These are phyloP conservation scores for Wickerhamiella galacta DNA, from an alignment of 805 yeast genomes.

Conservation along the genomic window DNA sequence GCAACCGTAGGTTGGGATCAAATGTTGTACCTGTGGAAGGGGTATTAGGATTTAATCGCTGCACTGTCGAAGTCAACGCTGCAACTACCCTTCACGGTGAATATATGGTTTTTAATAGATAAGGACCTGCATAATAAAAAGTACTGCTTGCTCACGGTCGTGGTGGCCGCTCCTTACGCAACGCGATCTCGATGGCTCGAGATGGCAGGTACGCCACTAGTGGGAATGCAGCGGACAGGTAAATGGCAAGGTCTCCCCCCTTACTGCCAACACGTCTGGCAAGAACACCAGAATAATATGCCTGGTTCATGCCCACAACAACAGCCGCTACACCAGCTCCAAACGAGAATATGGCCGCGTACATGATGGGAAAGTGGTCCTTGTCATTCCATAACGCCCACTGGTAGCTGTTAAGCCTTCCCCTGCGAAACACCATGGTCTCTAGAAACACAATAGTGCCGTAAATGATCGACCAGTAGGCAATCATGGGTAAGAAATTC, in stretches of 20 bases:
- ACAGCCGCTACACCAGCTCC: constrained; percentile 67
- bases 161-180: constrained; percentile 20
- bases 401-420: constrained; percentile 39
- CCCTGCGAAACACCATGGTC: constrained; percentile 49
- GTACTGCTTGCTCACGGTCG: no score
- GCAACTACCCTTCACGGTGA: no score
- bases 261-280: constrained; percentile 45
- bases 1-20: constrained; percentile 96
- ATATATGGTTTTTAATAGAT: no score
- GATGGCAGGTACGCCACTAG: constrained; percentile 44
- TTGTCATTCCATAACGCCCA: constrained; percentile 61
- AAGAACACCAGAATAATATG: constrained; percentile 63
- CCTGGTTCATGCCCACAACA: constrained; percentile 76
- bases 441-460: constrained; percentile 53
- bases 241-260: constrained; percentile 73
- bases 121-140: no score
- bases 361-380: constrained; percentile 44
- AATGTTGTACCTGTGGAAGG: constrained; percentile 77
- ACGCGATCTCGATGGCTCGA: constrained; percentile 48
- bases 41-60: no score
- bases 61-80: no score
- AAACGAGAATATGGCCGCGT: constrained; percentile 53
- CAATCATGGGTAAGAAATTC: constrained; percentile 79
- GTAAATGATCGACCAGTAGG: constrained; percentile 80
- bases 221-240: constrained; percentile 58